Base-by-base conservation (phyloP, 192 early-diverging fungal genomes). In the Chytriomyces confervae region DNA sequence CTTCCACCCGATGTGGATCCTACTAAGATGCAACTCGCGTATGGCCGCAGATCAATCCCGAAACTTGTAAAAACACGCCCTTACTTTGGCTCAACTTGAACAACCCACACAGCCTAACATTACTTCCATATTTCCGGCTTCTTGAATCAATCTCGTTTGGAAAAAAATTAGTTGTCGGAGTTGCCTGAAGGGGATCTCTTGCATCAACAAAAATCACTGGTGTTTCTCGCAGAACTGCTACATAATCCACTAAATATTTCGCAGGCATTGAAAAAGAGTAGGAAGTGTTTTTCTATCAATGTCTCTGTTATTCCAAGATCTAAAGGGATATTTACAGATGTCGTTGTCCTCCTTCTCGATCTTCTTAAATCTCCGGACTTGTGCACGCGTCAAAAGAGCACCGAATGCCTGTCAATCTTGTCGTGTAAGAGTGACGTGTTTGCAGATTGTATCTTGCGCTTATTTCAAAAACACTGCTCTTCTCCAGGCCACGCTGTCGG, bases 1-100 rank as follows among this genome's bases (percentile, higher is more conserved):
- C 74, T 82, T 24, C 81, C 81, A 8, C 72, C 65, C 9, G 72
- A 68, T 47, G 81, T 85, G 23, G 86, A 87, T 64, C 82, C 86
- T 24, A 87, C 86, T 0, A 84, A 81, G 53, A 74, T 69, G 68
- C 84, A 88, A 50, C 70, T 88, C 13, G 87, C 87, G 6, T 88
- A 83, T 66, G 87, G 87, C 47, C 57, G 82, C 8, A 13, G 82
- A 10, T 84, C 79, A 1, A 80, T 89, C 48, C 88, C 86, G 36
- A 89, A 89, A 50, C 83, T 89, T 20, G 86, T 89, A 62, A 7
- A 60, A 63, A 75, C 9, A 71, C 7, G 8, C 65, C 24, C 46
- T 50, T 10, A 27, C 6, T 13, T 27, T 20, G 43, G 27, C 62
- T 66, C 2, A 57, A 61, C 5, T n/a, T 24, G 18, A 36, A 77